Percentiles rank a stretch among this genome's conserved stretches.
Evolutionary conservation across 495 filamentous ascomycete genomes (phyloP).

Genomic region (Cercophora newfieldiana): DNA sequence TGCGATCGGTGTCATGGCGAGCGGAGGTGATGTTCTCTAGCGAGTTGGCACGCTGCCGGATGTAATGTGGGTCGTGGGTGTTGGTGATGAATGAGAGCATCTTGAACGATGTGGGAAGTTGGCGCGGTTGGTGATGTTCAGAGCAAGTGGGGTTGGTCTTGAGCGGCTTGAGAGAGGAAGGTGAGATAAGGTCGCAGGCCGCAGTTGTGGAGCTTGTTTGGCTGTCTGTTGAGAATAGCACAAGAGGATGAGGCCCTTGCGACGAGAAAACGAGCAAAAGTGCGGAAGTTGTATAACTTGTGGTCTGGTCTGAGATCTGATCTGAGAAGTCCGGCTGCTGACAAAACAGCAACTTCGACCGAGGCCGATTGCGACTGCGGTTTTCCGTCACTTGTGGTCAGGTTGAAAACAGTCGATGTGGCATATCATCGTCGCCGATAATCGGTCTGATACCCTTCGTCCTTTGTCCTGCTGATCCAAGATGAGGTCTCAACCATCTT

Average conservation of each 20-base stretch:
- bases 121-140: background rate
- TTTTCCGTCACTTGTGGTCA: background rate
- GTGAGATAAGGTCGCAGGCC: background rate
- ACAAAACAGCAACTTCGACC: background rate
- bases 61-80: constrained; percentile 37
- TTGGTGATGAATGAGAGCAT: constrained; percentile 39
- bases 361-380: background rate
- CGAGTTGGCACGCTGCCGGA: constrained; percentile 31
- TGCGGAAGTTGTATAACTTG: background rate
- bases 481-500: background rate
- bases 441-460: background rate
- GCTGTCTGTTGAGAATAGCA: background rate
- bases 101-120: constrained; percentile 6
- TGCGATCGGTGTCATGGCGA: constrained; percentile 58
- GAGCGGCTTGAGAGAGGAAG: too few relatives aligned
- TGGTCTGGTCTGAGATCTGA: background rate
- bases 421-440: background rate
- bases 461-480: constrained; percentile 6
- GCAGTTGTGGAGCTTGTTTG: background rate
- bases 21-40: constrained; percentile 36
- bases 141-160: background rate
- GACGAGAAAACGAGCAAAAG: background rate
- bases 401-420: background rate
- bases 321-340: background rate
- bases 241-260: background rate